Base-by-base conservation (phyloP, 2,329 filamentous ascomycete genomes). In the Colletotrichum cuscutae region DNA sequence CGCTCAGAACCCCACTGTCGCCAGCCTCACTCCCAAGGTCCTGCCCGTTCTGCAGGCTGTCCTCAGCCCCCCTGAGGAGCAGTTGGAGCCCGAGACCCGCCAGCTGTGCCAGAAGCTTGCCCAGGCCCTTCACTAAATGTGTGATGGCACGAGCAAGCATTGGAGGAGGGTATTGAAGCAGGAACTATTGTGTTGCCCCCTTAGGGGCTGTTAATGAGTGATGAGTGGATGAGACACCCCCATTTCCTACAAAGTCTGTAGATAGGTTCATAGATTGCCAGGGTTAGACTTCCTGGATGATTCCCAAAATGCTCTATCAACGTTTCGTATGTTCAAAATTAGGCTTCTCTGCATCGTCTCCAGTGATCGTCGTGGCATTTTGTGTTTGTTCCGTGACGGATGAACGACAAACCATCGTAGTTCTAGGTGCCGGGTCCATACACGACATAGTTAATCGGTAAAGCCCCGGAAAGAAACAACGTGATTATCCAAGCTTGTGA, bases 21-120 rank as follows among this genome's bases (percentile, higher is more conserved):
- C 92, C 82, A 86, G 89, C 77, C 87, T 95, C 59, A 95, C 94
- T 5, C 88, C 90, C 49, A 88, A 90, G 79, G 86, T 97, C 70
- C 84, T 95, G 76, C 88, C 89, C 13, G 83, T 95, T 72, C 93
- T 97, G 77, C 90, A 94, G 80, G 87, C 93, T 78, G 93, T 95
- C 22, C 87, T 96, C 68, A 86, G 88, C 71, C 88, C 90, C 60
- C 93, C 93, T 1, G 88, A 93, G 82, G 93, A 94, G 73, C 94
- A 97, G 85, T 87, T 97, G 54, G 92, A 93, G 78, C 87, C 89
- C 9, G 91, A 93, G 83, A 95, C 92, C 11, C 89, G 93, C 72
- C 84, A 86, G 75, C 86, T 92, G 78, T 86, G 96, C 57, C 85
- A 90, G 77, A 88, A 91, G 80, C 89, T 93, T 65, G 91, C 94